Evolutionary conservation across 2,329 filamentous ascomycete genomes (phyloP), one percentile per base, ranked within the genome.

Genomic region (Lecanicillium sp.): DNA sequence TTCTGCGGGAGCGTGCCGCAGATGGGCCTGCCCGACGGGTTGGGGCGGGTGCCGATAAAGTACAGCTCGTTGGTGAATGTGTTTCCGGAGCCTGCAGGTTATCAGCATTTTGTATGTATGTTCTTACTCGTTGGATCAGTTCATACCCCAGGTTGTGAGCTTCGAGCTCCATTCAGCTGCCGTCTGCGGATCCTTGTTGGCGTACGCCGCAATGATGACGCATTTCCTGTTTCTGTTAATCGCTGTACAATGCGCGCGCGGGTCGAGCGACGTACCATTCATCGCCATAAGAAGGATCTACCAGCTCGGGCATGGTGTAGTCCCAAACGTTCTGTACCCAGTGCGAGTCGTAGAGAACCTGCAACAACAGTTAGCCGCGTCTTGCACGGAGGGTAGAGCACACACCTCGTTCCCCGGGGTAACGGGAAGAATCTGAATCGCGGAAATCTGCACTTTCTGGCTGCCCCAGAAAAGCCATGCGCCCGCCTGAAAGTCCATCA

Each of bases 41-140:
- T 58, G 26, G 56, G 53, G 2, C 56, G 53, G 12, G 56, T 58
- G 27, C 56, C 55, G 48, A 58, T 58, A 48, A 58, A 58, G 51
- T 48, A 54, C 17, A 58, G 48, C 50, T 56, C 55, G 51, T 58
- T 58, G 32, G 52, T 54, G 46, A 44, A 58, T 8, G 56, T 58
- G 37, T 58, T 52, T 27, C 56, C 56, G 35, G 50, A 49, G 39
- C 56, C 55, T 57, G 14, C 23, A 39, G 17, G 4, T 20, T 24
- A 35, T 42, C 20, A 45, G n/a, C 17, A n/a, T 8, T 36, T 15
- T 35, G 37, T 10, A 12, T 30, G 39, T 12, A 26, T 9, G 45
- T n/a, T 24, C 27, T 30, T 15, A 21, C 10, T 32, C 5, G 3
- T 4, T 6, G 15, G 4, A 37, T 8, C n/a, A 10, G n/a, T 10